Evolutionary conservation across 495 filamentous ascomycete genomes (phyloP).

Genomic region (Neurospora tetrasperma): DNA sequence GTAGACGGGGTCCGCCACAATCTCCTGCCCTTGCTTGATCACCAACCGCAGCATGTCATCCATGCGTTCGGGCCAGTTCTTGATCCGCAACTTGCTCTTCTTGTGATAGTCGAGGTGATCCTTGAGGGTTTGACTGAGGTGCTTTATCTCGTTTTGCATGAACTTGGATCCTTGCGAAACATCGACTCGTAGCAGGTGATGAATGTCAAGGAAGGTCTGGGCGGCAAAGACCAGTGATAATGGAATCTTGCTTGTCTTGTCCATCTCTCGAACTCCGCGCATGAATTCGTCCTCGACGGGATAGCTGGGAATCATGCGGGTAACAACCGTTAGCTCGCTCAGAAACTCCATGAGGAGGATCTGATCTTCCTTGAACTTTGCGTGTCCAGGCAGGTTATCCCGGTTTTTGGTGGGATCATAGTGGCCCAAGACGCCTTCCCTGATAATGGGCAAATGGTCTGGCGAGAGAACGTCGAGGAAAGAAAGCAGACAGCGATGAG

Average conservation of each 20-base stretch:
- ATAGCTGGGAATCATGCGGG: conserved; percentile 3
- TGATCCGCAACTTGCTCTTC: conserved; percentile 14
- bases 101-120: conserved; percentile 26
- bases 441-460: conserved; percentile 15
- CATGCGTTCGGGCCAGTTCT: conserved; percentile 23
- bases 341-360: conserved; percentile 22
- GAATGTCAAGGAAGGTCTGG: conserved; percentile 33
- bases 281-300: conserved; percentile 30
- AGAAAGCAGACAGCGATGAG: conserved; percentile 13
- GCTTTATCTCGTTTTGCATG: conserved; percentile 7
- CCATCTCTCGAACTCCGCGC: conserved; percentile 22
- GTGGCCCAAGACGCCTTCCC: conserved; percentile 19
- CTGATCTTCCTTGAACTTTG: conserved; percentile 26
- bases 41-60: conserved; percentile 15
- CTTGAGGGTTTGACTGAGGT: conserved; percentile 18
- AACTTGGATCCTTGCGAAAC: conserved; percentile 7
- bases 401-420: conserved; percentile 25
- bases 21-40: conserved; percentile 11
- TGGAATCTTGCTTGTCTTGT: conserved; percentile 13
- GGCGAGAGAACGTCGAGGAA: conserved; percentile 14
- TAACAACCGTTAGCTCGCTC: conserved; percentile 18
- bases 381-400: conserved; percentile 11
- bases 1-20: conserved; percentile 12
- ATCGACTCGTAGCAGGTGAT: conserved; percentile 18
- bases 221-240: conserved; percentile 28